phyloP scores from a whole-genome alignment of 1,139 yeast species.

The Blastobotrys serpentis region DNA sequence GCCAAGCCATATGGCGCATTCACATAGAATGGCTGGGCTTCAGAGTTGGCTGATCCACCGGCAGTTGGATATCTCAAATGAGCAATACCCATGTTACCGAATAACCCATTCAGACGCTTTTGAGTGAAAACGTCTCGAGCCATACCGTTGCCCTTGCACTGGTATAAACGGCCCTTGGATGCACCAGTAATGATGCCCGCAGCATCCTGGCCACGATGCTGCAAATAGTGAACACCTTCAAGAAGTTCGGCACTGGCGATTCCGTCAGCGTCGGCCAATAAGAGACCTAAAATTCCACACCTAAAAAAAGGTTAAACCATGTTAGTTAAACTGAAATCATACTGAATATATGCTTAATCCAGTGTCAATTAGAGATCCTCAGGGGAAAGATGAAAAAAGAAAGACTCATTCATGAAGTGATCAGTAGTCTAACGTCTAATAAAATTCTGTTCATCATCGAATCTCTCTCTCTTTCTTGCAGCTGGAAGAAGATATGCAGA shows the following conservation, averaged over 20 bases:
- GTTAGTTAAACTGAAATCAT: too few relatives aligned
- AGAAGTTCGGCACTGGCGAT: conserved; percentile 85
- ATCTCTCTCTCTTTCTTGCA: too few relatives aligned
- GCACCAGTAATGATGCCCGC: conserved; percentile 99
- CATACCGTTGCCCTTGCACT: conserved; percentile 99
- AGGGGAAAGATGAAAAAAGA: conserved; percentile 34
- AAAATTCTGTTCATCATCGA: conserved; percentile 23
- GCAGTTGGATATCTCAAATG: conserved; percentile 98
- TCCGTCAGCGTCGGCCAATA: conserved; percentile 69
- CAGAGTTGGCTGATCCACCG: conserved; percentile 94
- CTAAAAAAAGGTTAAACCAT: conserved; percentile 27
- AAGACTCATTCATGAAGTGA: conserved; percentile 40
- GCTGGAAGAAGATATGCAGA: too few relatives aligned
- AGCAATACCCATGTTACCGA: conserved; percentile 94
- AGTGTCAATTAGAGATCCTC: too few relatives aligned
- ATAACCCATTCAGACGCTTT: conserved; percentile 69
- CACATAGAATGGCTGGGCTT: conserved; percentile 98
- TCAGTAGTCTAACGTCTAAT: conserved; percentile 57
- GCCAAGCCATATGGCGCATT: conserved; percentile 94
- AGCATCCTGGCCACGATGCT: conserved; percentile 99
- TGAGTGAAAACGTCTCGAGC: conserved; percentile 95
- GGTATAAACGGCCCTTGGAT: conserved; percentile 86
- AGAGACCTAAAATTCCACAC: conserved; percentile 96
- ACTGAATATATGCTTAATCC: too few relatives aligned
- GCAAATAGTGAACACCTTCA: conserved; percentile 91